Base-by-base conservation (phyloP, 1,284 basidiomycete species). In the Exobasidium cylindrosporum region DNA sequence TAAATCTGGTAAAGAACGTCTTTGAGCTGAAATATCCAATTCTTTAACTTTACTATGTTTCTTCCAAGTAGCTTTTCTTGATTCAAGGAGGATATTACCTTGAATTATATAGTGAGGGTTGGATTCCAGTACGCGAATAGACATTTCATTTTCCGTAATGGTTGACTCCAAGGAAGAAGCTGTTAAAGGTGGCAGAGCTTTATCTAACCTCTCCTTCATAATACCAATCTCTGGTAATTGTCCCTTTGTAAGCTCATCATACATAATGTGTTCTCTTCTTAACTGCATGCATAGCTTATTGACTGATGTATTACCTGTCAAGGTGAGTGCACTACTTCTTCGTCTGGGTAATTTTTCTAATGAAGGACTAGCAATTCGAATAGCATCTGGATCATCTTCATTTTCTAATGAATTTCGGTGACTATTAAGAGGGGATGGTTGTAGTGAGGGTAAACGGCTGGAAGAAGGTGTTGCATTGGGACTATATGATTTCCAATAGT, bases 351-450 rank as follows among this genome's bases (percentile, higher is more conserved):
- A 17, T 40, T 7, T 17, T 40, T 7, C 35, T 40, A 17, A 7
- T 40, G 35, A 7, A 10, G 35, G 10, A 10, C 10, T 17, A 10
- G 35, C 35, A 7, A 40, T 17, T 40, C 10, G 10, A 40, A 40
- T 40, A 40, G 35, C 35, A 40, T 50, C 47, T 7, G 47, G 47
- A 26, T 24, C 47, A 21, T 14, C 10, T 23, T 7, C 21, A 21
- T 24, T 21, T 21, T 24, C 29, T 26, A 23, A 7, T 31, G 47
- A 50, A 21, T 21, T 50, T 31, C 47, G 7, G 21, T 31, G 47
- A 21, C 47, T 50, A 21, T 50, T 24, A 7, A 50, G 21, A 21
- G 47, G 47, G 7, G 47, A 53, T 24, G n/a, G 21, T 58, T 53
- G 21, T 23, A 59, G n/a, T 2, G 44, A 52, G 52, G 28, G 29